Evolutionary conservation across 2,329 filamentous ascomycete genomes (phyloP), one percentile per base, ranked within the genome.

Genomic region (Pseudocercospora pini-densiflorae): DNA sequence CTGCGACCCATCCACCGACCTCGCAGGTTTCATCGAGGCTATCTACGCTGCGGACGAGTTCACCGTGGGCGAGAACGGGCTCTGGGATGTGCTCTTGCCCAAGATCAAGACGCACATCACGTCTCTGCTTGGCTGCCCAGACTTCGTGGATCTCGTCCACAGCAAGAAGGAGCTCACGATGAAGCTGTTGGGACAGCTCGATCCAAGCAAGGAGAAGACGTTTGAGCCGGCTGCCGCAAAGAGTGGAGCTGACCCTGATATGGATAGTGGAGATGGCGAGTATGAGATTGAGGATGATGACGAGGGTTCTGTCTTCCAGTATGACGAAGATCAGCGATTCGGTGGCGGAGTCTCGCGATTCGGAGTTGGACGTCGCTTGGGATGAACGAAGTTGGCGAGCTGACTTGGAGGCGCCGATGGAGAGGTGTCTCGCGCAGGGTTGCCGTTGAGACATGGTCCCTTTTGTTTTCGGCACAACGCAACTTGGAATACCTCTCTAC

Each of bases 21-120:
- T 63, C 43, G 40, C 53, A 8, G 43, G 57, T n/a, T 63, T 68
- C 54, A 61, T 72, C 65, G 62, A 55, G 3, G 66, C 65, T 3
- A 59, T 72, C 40, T 59, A 59, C 27, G 68, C 65, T 1, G 49
- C 71, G 24, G 65, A 68, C 0, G 45, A 65, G 29, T 59, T 60
- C 62, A 64, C 67, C 3, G 58, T 61, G 1, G 68, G 66, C 29
- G 23, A 57, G 19, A 64, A 36, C 8, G 29, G 29, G 2, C 47
- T 71, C 5, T 72, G 70, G 70, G 55, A 66, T 1, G 61, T 70
- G n/a, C 31, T 71, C 24, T 16, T 68, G 1, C 70, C 68, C 9
- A 63, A 59, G 12, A 67, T 70, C 16, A 62, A 63, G 47, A 24
- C 6, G 19, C 65, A 68, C 36, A 68, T 71, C 16, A 23, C 31